Evolutionary conservation across 805 yeast genomes (phyloP), one percentile per base, ranked within the genome.

Genomic region (Pichia californica): DNA sequence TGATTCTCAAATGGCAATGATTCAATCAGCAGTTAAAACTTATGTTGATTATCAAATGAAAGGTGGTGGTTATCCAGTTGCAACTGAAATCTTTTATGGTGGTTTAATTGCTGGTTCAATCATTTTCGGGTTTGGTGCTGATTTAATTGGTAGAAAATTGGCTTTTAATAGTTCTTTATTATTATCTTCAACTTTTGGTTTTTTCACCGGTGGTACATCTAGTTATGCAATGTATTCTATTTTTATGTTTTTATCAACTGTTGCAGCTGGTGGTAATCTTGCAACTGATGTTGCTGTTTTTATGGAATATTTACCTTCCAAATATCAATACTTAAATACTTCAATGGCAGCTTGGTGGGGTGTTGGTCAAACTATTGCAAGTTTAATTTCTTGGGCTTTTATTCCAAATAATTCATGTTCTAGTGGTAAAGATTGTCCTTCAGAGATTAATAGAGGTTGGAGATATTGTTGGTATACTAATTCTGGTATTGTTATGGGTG

Each of bases 331-430:
- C 69, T 56, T 76, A 48, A 64, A 72, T 40, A 75, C 81, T 2
- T 63, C 73, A 29, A 68, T 78, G 60, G 77, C 81, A 18, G 62
- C 69, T 34, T 79, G 72, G 76, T 78, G 83, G 84, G 79, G 81
- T 36, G 63, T 78, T 30, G 83, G 83, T 27, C 83, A 78, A 55
- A 68, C 79, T 3, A 62, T 77, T 34, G 70, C 79, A 11, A 66
- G 66, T 27, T 58, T 76, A 16, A 52, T 76, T 32, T 72, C 79
- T 5, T 78, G 81, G 79, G 81, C 77, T 0, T 71, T 74, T 43
- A 61, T 79, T 38, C 70, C 78, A 13, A 68, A 71, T 45, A 64
- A 64, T 47, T 70, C 77, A 5, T 77, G 83, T 54, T 57, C 61
- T 15, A 54, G 67, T 59, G 55, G 57, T 8, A 67, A 55, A 13